These are phyloP conservation scores for Garcia nutans DNA, from an alignment of 345 rosid species.

Conservation along the genomic window DNA sequence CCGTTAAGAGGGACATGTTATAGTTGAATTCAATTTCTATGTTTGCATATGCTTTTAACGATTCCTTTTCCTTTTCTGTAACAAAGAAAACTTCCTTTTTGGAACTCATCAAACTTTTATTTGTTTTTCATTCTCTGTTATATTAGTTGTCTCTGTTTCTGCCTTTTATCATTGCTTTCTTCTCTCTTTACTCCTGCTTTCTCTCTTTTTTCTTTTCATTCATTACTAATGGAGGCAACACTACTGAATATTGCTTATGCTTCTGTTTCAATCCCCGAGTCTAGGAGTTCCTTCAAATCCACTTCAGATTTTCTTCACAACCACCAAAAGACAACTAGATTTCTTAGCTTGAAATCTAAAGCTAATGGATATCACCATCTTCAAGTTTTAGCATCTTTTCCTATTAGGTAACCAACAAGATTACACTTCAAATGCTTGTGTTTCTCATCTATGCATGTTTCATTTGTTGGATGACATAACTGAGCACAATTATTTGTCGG, in stretches of 20 bases:
- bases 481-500: not conserved
- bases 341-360: slow-evolving; percentile 3
- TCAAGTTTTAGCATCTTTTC: not conserved
- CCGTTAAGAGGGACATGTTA: not conserved
- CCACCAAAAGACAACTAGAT: not conserved
- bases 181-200: not conserved
- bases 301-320: not conserved
- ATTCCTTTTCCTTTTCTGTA: not conserved
- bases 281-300: not conserved
- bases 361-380: not conserved
- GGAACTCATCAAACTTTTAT: not conserved
- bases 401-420: not conserved
- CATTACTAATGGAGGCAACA: not conserved
- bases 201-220: not conserved
- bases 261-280: not conserved
- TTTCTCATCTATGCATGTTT: not conserved
- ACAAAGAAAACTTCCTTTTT: not conserved
- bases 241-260: not conserved
- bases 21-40: too few species aligned
- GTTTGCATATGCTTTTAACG: not conserved
- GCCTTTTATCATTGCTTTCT: not conserved
- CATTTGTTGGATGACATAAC: not conserved
- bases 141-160: not conserved
- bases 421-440: not conserved
- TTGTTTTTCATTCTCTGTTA: not conserved